Percentiles rank a stretch among this genome's conserved stretches.
These are phyloP conservation scores for Meyerozyma elateridarum DNA, from an alignment of 1,139 yeast species.

Conservation along the genomic window DNA sequence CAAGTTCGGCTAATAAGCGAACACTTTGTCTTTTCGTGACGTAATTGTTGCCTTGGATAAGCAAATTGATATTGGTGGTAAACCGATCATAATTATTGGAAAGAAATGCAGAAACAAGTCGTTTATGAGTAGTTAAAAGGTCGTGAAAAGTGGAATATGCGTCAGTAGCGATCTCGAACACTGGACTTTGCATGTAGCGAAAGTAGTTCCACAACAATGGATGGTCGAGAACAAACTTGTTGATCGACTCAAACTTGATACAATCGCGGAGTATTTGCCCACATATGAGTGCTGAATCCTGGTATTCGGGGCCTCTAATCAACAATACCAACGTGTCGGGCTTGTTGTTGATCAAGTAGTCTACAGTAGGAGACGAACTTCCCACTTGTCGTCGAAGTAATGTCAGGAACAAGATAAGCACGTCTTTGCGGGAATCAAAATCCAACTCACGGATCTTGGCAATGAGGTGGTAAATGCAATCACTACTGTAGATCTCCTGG, in stretches of 20 bases:
- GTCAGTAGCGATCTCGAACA: slow-evolving; percentile 89
- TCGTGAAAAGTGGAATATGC: slow-evolving; percentile 75
- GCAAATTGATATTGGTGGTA: slow-evolving; percentile 55
- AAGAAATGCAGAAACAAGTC: slow-evolving; percentile 67
- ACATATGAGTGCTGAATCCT: slow-evolving; percentile 67
- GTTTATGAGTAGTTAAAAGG: slow-evolving; percentile 64
- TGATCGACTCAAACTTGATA: slow-evolving; percentile 70
- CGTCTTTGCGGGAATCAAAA: slow-evolving; percentile 87
- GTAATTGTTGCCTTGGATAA: slow-evolving; percentile 75
- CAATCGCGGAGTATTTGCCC: slow-evolving; percentile 86
- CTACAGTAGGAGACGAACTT: slow-evolving; percentile 79
- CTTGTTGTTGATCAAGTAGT: slow-evolving; percentile 57
- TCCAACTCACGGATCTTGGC: slow-evolving; percentile 60
- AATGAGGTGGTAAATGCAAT: slow-evolving; percentile 59
- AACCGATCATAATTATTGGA: slow-evolving; percentile 50
- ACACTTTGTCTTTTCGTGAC: slow-evolving; percentile 91
- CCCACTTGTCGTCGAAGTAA: slow-evolving; percentile 78
- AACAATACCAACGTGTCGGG: slow-evolving; percentile 63
- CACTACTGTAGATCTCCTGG: slow-evolving; percentile 71
- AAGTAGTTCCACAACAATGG: slow-evolving; percentile 78
- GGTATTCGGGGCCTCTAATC: slow-evolving; percentile 65
- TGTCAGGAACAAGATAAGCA: slow-evolving; percentile 65
- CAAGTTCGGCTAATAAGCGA: slow-evolving; percentile 68
- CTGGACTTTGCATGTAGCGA: slow-evolving; percentile 66
- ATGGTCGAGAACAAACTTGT: slow-evolving; percentile 49